Conservation (phyloP, 2,329 filamentous ascomycete species). For the Claviceps sp. region DNA sequence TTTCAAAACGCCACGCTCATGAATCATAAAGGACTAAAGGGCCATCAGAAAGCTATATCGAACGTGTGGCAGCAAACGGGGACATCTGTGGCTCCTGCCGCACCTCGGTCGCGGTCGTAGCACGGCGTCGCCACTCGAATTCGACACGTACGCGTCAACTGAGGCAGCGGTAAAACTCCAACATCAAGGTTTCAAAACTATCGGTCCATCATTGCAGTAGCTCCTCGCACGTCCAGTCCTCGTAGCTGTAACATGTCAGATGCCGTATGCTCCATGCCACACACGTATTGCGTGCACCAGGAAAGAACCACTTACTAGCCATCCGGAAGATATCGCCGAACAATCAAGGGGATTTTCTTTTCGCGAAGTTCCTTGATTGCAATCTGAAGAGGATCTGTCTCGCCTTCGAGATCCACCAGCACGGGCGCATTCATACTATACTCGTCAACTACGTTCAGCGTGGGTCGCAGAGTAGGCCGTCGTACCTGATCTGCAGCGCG, state of each 20-base stretch:
- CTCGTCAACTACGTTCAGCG: no score
- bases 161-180: slow-evolving; percentile 7
- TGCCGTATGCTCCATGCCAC: neutral
- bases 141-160: neutral
- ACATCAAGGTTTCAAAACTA: slow-evolving; percentile 2
- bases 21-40: slow-evolving; percentile 16
- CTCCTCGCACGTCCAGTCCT: slow-evolving; percentile 99
- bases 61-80: neutral
- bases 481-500: slow-evolving; percentile 87
- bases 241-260: slow-evolving; percentile 51
- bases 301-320: slow-evolving; percentile 59
- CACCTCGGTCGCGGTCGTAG: neutral
- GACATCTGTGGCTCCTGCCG: neutral
- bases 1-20: slow-evolving; percentile 25
- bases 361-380: slow-evolving; percentile 94
- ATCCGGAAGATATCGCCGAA: slow-evolving; percentile 90
- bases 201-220: slow-evolving; percentile 45
- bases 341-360: slow-evolving; percentile 96
- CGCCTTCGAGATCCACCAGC: slow-evolving; percentile 88
- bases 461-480: slow-evolving; percentile 12
- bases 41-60: slow-evolving; percentile 6
- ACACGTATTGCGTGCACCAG: neutral
- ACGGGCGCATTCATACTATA: slow-evolving; percentile 91
- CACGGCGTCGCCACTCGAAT: neutral
- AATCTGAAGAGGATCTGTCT: slow-evolving; percentile 95